Conservation (phyloP, 2,329 filamentous ascomycete genomes). For the Tolypocladium endophyticum region DNA sequence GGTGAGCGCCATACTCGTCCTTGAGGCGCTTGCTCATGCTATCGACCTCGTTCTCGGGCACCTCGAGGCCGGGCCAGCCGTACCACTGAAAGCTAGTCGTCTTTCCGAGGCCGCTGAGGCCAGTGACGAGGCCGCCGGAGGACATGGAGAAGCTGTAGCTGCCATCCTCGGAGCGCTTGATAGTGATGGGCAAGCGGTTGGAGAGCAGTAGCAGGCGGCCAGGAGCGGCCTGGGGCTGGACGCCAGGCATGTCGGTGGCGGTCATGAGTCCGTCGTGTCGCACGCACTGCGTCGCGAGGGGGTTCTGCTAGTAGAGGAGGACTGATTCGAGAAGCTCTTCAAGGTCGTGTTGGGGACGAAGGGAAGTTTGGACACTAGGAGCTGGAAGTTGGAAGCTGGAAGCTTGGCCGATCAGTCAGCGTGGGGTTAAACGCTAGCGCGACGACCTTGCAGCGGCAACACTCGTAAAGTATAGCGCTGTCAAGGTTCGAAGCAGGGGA, state of each 20-base stretch:
- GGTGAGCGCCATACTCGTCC: conserved; percentile 80
- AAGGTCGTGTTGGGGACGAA: not conserved
- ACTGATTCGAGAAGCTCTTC: not conserved
- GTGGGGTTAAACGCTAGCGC: not conserved
- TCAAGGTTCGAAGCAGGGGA: not conserved
- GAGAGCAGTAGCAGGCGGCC: conserved; percentile 72
- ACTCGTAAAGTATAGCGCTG: not conserved
- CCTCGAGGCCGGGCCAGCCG: conserved; percentile 89
- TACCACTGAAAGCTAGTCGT: conserved; percentile 97
- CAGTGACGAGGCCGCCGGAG: conserved; percentile 88
- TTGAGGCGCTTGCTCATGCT: conserved; percentile 68
- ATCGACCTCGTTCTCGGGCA: conserved; percentile 72
- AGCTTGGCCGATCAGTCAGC: not conserved
- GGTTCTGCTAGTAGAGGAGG: not conserved
- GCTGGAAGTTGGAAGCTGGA: not conserved
- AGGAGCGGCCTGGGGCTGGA: conserved; percentile 20
- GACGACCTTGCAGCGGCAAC: not conserved
- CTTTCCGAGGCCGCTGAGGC: conserved; percentile 83
- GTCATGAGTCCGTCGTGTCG: not conserved
- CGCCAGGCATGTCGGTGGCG: conserved; percentile 18
- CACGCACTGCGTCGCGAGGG: not conserved
- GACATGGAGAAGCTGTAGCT: conserved; percentile 94
- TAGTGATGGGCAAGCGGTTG: conserved; percentile 91
- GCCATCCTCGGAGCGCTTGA: conserved; percentile 86
- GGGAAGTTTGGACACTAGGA: not conserved